Conservation (phyloP, 305 asterid species). For the Fraxinus ornus region DNA sequence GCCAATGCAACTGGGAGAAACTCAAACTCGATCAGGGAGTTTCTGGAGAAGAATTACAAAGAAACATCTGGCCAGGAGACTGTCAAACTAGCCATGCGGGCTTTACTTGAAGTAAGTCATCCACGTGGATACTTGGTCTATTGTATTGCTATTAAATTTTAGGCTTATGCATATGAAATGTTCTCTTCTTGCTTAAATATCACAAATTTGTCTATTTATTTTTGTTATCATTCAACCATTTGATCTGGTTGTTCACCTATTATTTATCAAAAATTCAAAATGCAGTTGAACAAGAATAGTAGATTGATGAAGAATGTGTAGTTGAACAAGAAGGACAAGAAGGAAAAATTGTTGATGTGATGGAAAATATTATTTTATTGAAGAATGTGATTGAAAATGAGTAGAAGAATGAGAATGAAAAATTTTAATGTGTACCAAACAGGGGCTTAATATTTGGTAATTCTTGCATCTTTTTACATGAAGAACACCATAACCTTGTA, state of each 20-base stretch:
- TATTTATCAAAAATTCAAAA: neutral
- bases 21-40: constrained; percentile 87
- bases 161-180: neutral
- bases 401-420: too few species aligned
- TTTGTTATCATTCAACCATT: neutral
- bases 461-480: neutral
- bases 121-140: neutral
- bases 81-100: constrained; percentile 84
- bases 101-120: constrained; percentile 78
- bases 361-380: too few species aligned
- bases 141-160: neutral
- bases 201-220: neutral
- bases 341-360: too few species aligned
- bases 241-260: neutral
- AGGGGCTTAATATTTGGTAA: neutral
- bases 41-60: constrained; percentile 93
- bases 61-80: constrained; percentile 97
- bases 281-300: too few species aligned
- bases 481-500: neutral
- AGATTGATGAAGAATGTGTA: too few species aligned
- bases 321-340: too few species aligned
- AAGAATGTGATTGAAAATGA: too few species aligned
- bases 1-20: constrained; percentile 98
- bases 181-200: neutral
- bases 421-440: too few species aligned